Base-by-base conservation (phyloP, 164 flowering plant genomes). In the Magnolia kwangsiensis region DNA sequence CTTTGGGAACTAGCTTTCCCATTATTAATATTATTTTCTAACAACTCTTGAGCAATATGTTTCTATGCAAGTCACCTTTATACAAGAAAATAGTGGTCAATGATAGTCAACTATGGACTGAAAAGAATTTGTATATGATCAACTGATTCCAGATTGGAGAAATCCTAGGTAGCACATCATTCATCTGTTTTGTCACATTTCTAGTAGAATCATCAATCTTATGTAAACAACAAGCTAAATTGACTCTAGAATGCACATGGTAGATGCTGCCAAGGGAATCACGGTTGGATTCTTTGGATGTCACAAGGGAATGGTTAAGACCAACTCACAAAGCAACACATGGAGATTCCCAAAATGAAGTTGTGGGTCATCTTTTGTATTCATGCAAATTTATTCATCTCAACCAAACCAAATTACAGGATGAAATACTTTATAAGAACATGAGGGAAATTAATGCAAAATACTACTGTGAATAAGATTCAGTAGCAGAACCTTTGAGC, bases 401-500 rank as follows among this genome's bases (percentile, higher is more conserved):
- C 63, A 72, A 18, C 18, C 29, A 37, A 23, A 51, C 11, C 50
- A 51, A 37, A 8, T 24, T 23, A 24, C 50, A 72, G n/a, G 23
- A 51, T 11, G 14, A 72, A 55, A 10, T 14, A 11, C 55, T 55
- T 72, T 10, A 23, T 7, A 51, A 51, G 63, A 58, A 23, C 31
- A 11, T 51, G 11, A 49, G 18, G 21, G 63, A 72, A 23, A 55
- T 50, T 58, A 73, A 59, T 59, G 31, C 10, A 73, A 19, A 55
- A 31, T 59, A 13, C 4, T 2, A 23, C 19, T 8, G 59, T 3
- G 13, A 27, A 24, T 16, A 45, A 24, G 51, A 50, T 50, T 13
- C 23, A 50, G 0, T 50, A 61, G 67, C 7, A 75, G 37, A 51
- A 95, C 99, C 94, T 89, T 90, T 79, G 99, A 93, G 61, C 99